Base-by-base conservation (phyloP, 2,329 filamentous ascomycete genomes). In the Colletotrichum sp. region DNA sequence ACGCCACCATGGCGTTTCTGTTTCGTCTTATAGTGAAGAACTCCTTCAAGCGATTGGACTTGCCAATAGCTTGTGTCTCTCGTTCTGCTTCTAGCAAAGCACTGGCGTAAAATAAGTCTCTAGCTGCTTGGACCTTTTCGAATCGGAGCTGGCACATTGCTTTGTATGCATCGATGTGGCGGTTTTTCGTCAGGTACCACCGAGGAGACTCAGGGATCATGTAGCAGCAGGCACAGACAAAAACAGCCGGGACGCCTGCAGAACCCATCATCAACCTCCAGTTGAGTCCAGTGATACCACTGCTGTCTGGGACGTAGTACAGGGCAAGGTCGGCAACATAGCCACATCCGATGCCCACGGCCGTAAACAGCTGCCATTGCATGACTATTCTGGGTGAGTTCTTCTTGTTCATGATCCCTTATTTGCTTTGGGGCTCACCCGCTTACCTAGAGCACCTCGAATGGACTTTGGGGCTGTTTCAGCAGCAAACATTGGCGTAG, bases 191-290 rank as follows among this genome's bases (percentile, higher is more conserved):
- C 76, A 91, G 84, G 79, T 90, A 89, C 87, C 87, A 88, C 44
- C 89, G 83, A 5, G 88, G 88, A 6, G 87, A 89, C 77, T 90
- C 88, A 0, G 88, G 88, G 68, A 85, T 86, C 39, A 83, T 82
- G 75, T 87, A 90, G 27, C 92, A 90, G 34, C 92, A 85, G 48
- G 81, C 83, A 80, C 89, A 90, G 61, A 91, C 89, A 44, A 92
- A 77, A 8, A 93, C 82, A 19, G 91, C 90, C 0, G 91, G 91
- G 16, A 93, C 86, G 82, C 93, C 89, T 12, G 93, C 92, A 4
- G 91, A 93, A 8, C 88, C 91, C 85, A 95, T 89, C 91, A 94
- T 94, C 55, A 94, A 84, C 30, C 93, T 90, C 93, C 93, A 94
- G 76, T 93, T 89, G 6, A 89, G 85, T 8, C 92, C 92, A 12